Conservation (phyloP, 1,139 yeast species). For the Yamadazyma aaseri region DNA sequence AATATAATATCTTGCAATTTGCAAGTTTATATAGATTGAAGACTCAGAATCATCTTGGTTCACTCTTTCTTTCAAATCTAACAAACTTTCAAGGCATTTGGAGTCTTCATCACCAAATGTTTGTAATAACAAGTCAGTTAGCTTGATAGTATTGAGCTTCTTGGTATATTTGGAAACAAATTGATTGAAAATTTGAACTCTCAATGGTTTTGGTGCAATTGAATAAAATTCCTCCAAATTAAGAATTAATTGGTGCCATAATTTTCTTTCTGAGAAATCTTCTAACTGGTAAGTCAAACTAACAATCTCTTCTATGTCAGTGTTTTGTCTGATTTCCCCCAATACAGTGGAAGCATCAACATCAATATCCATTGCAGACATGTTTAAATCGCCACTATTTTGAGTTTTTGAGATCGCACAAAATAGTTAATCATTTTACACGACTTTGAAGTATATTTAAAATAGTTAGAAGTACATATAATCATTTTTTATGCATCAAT, state of each 20-base stretch:
- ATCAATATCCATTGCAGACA: conserved; percentile 37
- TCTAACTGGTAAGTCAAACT: conserved; percentile 73
- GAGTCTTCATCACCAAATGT: conserved; percentile 52
- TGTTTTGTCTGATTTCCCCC: conserved; percentile 67
- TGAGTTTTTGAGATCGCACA: too few species aligned
- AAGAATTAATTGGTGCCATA: conserved; percentile 75
- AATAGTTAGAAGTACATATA: too few species aligned
- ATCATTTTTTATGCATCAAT: too few species aligned
- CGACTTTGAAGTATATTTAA: too few species aligned
- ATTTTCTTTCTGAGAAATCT: conserved; percentile 82
- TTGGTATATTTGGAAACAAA: conserved; percentile 67
- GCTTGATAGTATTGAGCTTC: conserved; percentile 75
- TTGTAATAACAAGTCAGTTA: conserved; percentile 70
- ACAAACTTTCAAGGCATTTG: conserved; percentile 44
- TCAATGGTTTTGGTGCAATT: conserved; percentile 44
- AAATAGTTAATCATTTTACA: too few species aligned
- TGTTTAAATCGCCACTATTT: conserved; percentile 16
- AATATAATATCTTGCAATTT: conserved; percentile 72
- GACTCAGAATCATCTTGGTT: conserved; percentile 30
- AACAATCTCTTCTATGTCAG: conserved; percentile 62
- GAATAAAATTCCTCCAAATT: conserved; percentile 59
- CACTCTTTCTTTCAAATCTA: conserved; percentile 42
- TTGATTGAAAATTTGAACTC: conserved; percentile 66
- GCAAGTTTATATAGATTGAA: conserved; percentile 65
- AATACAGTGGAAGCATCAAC: conserved; percentile 61